Evolutionary conservation across 768 basidiomycete genomes (phyloP).

Genomic region (Lentinula edodes): DNA sequence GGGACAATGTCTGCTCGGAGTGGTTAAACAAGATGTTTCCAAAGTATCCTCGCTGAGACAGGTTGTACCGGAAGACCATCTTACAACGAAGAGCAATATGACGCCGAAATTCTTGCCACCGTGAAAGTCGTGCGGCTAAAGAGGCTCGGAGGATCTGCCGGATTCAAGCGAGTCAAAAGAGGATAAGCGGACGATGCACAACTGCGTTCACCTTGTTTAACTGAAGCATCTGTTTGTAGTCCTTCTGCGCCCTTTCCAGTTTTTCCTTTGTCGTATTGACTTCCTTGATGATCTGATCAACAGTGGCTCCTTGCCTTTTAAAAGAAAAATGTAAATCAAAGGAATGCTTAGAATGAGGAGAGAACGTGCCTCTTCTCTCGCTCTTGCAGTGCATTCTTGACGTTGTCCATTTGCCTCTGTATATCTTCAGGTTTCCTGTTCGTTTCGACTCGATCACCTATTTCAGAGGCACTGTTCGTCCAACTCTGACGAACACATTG

Average conservation of each 20-base stretch:
- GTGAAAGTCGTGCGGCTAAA: conserved; percentile 54
- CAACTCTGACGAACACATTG: conserved; percentile 40
- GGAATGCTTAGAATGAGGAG: conserved; percentile 1
- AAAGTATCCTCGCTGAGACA: conserved; percentile 82
- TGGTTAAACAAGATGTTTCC: conserved; percentile 91
- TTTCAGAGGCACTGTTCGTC: conserved; percentile 57
- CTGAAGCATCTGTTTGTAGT: conserved; percentile 55
- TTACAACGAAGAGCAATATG: conserved; percentile 89
- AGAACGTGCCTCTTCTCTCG: conserved; percentile 53
- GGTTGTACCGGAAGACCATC: conserved; percentile 73
- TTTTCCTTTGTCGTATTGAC: conserved; percentile 59
- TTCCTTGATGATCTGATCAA: conserved; percentile 73
- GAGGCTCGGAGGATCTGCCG: conserved; percentile 62
- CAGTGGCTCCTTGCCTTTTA: conserved; percentile 63
- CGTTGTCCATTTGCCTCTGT: conserved; percentile 55
- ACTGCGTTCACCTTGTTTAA: conserved; percentile 57
- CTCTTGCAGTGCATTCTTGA: conserved; percentile 58
- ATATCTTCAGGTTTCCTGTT: conserved; percentile 55
- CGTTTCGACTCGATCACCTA: conserved; percentile 51
- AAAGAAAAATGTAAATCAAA: not conserved
- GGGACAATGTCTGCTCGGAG: conserved; percentile 47
- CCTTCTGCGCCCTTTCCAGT: conserved; percentile 53
- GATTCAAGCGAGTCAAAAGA: not conserved
- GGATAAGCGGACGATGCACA: not conserved
- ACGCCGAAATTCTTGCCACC: conserved; percentile 85